Percentiles rank a stretch among this genome's conserved stretches.
Evolutionary conservation across 1,284 basidiomycete genomes (phyloP).

Genomic region (Kwoniella shivajii): DNA sequence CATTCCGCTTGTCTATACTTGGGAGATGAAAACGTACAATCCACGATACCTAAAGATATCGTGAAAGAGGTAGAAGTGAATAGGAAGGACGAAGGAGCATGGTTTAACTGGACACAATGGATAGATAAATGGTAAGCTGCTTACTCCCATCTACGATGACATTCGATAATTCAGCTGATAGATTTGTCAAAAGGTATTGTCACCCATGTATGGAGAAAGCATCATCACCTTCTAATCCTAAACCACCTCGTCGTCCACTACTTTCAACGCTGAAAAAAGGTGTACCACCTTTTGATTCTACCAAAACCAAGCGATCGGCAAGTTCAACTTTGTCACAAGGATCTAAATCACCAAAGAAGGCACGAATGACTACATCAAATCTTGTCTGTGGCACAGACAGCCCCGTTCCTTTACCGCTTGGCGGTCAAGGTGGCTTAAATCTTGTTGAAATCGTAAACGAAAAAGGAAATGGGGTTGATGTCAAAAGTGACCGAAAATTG

Average conservation of each 20-base stretch:
- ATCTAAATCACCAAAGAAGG: slow-evolving; percentile 3
- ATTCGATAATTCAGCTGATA: neutral
- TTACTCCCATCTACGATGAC: neutral
- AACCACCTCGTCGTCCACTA: slow-evolving; percentile 33
- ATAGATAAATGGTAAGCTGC: slow-evolving; percentile 45
- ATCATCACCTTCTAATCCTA: slow-evolving; percentile 28
- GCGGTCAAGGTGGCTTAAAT: neutral
- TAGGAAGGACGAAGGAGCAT: slow-evolving; percentile 24
- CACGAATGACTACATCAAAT: neutral
- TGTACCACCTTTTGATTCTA: neutral
- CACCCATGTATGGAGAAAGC: slow-evolving; percentile 32
- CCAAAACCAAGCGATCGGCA: slow-evolving; percentile 8
- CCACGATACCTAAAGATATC: slow-evolving; percentile 33
- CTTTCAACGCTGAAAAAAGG: slow-evolving; percentile 34
- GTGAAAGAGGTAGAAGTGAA: slow-evolving; percentile 23
- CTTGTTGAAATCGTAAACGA: neutral
- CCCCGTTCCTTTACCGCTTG: neutral
- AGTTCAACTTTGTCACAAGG: slow-evolving; percentile 1
- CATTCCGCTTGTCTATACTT: slow-evolving; percentile 46
- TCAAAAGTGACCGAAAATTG: neutral
- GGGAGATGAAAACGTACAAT: slow-evolving; percentile 10
- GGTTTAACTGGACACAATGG: slow-evolving; percentile 46
- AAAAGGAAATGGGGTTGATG: neutral
- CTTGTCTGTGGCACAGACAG: neutral
- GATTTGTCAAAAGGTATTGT: slow-evolving; percentile 36